Percentiles rank a stretch among this genome's conserved stretches.
phyloP scores from a whole-genome alignment of 2,329 filamentous ascomycete genomes.

The Penicillium capsulatum region DNA sequence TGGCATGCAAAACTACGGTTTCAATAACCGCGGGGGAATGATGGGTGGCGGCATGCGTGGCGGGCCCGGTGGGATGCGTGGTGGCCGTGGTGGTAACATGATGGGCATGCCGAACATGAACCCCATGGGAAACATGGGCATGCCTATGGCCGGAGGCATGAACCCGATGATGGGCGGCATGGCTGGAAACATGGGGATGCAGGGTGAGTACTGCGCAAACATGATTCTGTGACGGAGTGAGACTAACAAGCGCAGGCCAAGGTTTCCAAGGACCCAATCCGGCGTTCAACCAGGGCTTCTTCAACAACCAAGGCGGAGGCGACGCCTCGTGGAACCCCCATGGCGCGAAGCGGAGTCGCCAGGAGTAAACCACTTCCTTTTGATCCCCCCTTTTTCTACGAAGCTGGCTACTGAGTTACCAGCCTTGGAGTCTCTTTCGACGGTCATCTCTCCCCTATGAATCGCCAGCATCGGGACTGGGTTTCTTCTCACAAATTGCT shows the following conservation, averaged over 20 bases:
- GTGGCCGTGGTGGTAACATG: slow-evolving; percentile 54
- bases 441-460: background rate
- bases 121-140: slow-evolving; percentile 51
- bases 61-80: slow-evolving; percentile 55
- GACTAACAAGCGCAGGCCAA: slow-evolving; percentile 30
- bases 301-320: slow-evolving; percentile 49
- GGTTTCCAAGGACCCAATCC: slow-evolving; percentile 64
- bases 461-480: background rate
- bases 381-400: slow-evolving; percentile 3
- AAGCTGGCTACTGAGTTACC: slow-evolving; percentile 12
- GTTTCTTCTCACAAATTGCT: background rate
- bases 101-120: slow-evolving; percentile 53
- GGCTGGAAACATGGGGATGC: slow-evolving; percentile 47
- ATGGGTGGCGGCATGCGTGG: slow-evolving; percentile 51
- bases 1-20: slow-evolving; percentile 50
- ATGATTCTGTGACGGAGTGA: background rate
- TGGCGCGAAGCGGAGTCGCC: slow-evolving; percentile 71
- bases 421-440: background rate
- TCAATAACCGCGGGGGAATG: slow-evolving; percentile 52
- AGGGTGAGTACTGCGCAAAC: slow-evolving; percentile 40
- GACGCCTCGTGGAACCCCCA: slow-evolving; percentile 75
- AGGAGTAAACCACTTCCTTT: slow-evolving; percentile 50
- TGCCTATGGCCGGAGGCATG: slow-evolving; percentile 55
- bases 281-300: slow-evolving; percentile 37
- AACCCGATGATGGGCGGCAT: slow-evolving; percentile 54